Evolutionary conservation across 352 stramenopile genomes (phyloP), one percentile per base, ranked within the genome.

Genomic region (Discostella stelligera): DNA sequence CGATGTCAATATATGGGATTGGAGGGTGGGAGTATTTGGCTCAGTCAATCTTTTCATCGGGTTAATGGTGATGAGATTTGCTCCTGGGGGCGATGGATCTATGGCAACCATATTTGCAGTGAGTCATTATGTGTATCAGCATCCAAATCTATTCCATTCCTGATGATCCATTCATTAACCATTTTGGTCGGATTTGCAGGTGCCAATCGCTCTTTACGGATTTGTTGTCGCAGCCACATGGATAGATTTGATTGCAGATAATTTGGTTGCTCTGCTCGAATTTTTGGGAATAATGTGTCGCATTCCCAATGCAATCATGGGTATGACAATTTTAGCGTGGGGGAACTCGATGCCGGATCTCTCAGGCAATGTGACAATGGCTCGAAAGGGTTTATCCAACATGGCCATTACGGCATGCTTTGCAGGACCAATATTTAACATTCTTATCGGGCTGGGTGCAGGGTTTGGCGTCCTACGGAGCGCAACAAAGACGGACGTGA

Each of bases 311-410:
- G 66, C 80, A 11, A 90, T 97, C 52, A 89, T 97, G 41, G 94
- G 93, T 6, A 59, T 97, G 5, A 96, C 94, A 0, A 77, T 97
- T 23, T 79, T 97, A 1, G 93, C 93, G 11, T 96, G 93, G 93
- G 93, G 93, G 5, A 97, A 96, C 74, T 94, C 83, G 0, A 89
- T 95, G 59, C 93, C 90, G 13, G 94, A 97, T 85, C 82, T 97
- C 8, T 89, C 89, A 50, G 90, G 93, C 3, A 96, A 97, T 75
- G 80, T 95, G 0, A 93, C 93, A 25, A 93, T 97, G 77, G 92
- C 93, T 11, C 80, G 85, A 32, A 93, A 95, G 77, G 94, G 94
- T 6, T 78, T 94, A 13, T 82, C 80, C 10, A 94, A 93, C 69
- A 94, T 94, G 89, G 87, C 89, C 16, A 91, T 91, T 48, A 93